These are phyloP conservation scores for Aspergillus sp. DNA, from an alignment of 2,329 filamentous ascomycete genomes.

Conservation along the genomic window DNA sequence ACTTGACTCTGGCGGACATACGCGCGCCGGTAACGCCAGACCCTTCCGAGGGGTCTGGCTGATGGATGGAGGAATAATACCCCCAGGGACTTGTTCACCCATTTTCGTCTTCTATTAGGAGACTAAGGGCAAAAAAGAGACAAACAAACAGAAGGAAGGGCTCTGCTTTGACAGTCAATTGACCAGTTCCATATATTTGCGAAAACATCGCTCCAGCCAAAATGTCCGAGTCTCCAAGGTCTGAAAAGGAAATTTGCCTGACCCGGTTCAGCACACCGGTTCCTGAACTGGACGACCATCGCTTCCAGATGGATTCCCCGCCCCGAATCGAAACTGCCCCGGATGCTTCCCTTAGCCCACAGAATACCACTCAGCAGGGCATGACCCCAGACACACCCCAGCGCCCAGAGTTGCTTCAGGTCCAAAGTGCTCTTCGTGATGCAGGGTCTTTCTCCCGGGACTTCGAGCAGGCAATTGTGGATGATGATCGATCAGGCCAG, in stretches of 20 bases:
- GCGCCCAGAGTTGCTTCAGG: slow-evolving; percentile 41
- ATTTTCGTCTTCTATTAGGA: slow-evolving; percentile 14
- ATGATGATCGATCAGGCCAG: slow-evolving; percentile 57
- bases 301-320: slow-evolving; percentile 44
- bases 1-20: slow-evolving; percentile 30
- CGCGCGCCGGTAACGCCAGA: slow-evolving; percentile 34
- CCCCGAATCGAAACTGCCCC: slow-evolving; percentile 29
- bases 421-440: slow-evolving; percentile 43
- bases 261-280: slow-evolving; percentile 61
- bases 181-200: neutral
- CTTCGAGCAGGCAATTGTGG: slow-evolving; percentile 79
- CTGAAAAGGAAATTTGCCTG: slow-evolving; percentile 55
- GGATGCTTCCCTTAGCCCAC: slow-evolving; percentile 28
- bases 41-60: slow-evolving; percentile 41
- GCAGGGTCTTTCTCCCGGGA: slow-evolving; percentile 61
- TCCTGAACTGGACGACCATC: slow-evolving; percentile 78
- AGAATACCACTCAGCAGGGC: slow-evolving; percentile 43
- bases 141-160: neutral
- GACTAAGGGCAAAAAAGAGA: neutral
- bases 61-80: slow-evolving; percentile 30
- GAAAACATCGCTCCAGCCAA: slow-evolving; percentile 7
- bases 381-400: slow-evolving; percentile 46
- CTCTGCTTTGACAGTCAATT: neutral
- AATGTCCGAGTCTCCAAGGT: slow-evolving; percentile 56
- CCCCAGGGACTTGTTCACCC: slow-evolving; percentile 22